Base-by-base conservation (phyloP, 2,329 filamentous ascomycete genomes). In the Epichloe uncinata region DNA sequence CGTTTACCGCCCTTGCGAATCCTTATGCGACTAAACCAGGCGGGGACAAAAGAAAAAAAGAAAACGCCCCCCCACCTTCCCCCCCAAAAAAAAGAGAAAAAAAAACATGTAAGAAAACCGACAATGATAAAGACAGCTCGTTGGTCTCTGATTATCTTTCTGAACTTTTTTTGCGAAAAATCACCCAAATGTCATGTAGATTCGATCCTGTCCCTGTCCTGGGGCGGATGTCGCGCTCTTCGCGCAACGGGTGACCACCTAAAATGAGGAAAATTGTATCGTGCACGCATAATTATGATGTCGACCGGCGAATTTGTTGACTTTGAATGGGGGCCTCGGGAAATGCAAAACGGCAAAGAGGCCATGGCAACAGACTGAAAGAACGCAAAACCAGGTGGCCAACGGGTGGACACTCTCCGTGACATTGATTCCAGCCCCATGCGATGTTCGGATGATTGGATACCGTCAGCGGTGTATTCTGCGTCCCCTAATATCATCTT, bases 401-500 rank as follows among this genome's bases (percentile, higher is more conserved):
- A 38, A 16, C 5, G 30, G 22, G 44, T 26, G 46, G 34, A 46
- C 34, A 11, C 33, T 9, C 13, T 8, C 18, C n/a, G 22, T 35
- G 12, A 26, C 38, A 18, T 16, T 30, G 26, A 20, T 42, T 43
- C 34, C 18, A 3, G 5, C 3, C 41, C 36, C 42, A n/a, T n/a
- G 30, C n/a, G 3, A 37, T 47, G 12, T 16, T 37, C 15, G 13
- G 20, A 41, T 37, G 22, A 33, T 38, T 43, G 18, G 42, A 34
- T 26, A 37, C 30, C 43, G 20, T 49, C 38, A 45, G 48, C 38
- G 48, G 50, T 44, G 44, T 44, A 42, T 51, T 52, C 47, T 45
- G 58, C 52, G 61, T 54, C 61, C 62, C 47, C 30, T 42, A 30
- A 33, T n/a, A 16, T 60, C 57, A 65, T 51, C 61, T 60, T 54